Base-by-base conservation (phyloP, 2,329 filamentous ascomycete species). In the Macrophomina tecta region DNA sequence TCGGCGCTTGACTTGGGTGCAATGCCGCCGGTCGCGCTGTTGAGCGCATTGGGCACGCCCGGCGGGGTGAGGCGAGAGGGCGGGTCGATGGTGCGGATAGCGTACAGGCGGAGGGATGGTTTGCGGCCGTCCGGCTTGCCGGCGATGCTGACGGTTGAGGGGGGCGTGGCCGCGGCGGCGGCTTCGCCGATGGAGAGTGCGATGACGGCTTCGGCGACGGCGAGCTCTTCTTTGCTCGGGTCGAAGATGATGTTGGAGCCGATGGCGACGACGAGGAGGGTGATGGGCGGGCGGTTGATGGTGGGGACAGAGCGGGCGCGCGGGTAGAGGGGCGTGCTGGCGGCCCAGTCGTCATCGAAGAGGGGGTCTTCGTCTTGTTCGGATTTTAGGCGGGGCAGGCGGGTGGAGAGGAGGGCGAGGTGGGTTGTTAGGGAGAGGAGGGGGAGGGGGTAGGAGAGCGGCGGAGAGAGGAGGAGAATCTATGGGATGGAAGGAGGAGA, bases 261-360 rank as follows among this genome's bases (percentile, higher is more conserved):
- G 0, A 97, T 90, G 3, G 91, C 88, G 78, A 97, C 91, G 66
- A 98, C 93, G 11, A 99, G 89, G 23, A 99, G 86, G 3, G 94
- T 97, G 66, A 99, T 87, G 0, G 95, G 93, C 4, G 95, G 95
- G 58, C 90, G 87, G 38, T 83, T 69, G 49, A 68, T 62, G 36
- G 64, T 68, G n/a, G 69, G 67, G 4, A 23, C 23, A 23, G 71
- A 69, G 18, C 69, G 73, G 16, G 70, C 71, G 68, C 84, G 85
- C 1, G 89, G 86, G 81, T 96, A 99, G 36, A 99, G 82, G 67
- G 89, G 89, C 18, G 88, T 85, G 0, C 93, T 89, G 16, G 91
- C 91, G 70, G 91, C 92, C 95, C 95, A 99, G 82, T 99, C 95
- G 80, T 99, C 95, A 81, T 97, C 91, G 80, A 99, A 99, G 76